A percentile compares a stretch with the other conserved stretches of the same genome.
These are phyloP conservation scores for Colletotrichum limetticola DNA, from an alignment of 2,329 filamentous ascomycete genomes.

Conservation along the genomic window DNA sequence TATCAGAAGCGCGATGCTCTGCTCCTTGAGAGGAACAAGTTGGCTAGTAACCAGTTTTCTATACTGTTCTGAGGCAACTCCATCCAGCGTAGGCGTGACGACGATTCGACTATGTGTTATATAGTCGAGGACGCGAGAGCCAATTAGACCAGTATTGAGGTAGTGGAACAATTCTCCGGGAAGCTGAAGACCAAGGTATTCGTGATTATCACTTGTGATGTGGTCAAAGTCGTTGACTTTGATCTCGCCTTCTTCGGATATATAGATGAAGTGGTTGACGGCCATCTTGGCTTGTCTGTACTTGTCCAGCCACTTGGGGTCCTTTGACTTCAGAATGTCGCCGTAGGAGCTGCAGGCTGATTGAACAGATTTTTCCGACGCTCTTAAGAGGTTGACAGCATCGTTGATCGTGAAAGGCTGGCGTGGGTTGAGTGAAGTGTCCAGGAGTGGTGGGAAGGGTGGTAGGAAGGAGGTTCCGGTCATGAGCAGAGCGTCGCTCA, in stretches of 20 bases:
- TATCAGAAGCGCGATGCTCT: constrained; percentile 81
- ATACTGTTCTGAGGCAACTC: constrained; percentile 83
- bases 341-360: constrained; percentile 81
- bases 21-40: constrained; percentile 79
- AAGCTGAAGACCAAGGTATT: constrained; percentile 89
- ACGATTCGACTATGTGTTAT: constrained; percentile 83
- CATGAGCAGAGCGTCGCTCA: constrained; percentile 86
- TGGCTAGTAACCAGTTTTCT: constrained; percentile 80
- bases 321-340: constrained; percentile 78
- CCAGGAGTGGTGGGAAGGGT: constrained; percentile 81
- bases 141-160: constrained; percentile 83
- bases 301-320: constrained; percentile 82
- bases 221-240: constrained; percentile 78
- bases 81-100: constrained; percentile 86
- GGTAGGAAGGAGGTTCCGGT: constrained; percentile 84
- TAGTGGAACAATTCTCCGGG: constrained; percentile 93
- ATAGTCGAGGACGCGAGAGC: constrained; percentile 82
- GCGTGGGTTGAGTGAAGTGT: constrained; percentile 62
- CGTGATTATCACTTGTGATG: constrained; percentile 85
- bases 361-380: constrained; percentile 76
- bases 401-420: constrained; percentile 75
- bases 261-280: constrained; percentile 87
- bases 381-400: constrained; percentile 80
- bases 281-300: constrained; percentile 88
- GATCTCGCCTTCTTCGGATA: constrained; percentile 81